Evolutionary conservation across 768 basidiomycete genomes (phyloP), one percentile per base, ranked within the genome.

Genomic region (Macrolepiota dolichaula): DNA sequence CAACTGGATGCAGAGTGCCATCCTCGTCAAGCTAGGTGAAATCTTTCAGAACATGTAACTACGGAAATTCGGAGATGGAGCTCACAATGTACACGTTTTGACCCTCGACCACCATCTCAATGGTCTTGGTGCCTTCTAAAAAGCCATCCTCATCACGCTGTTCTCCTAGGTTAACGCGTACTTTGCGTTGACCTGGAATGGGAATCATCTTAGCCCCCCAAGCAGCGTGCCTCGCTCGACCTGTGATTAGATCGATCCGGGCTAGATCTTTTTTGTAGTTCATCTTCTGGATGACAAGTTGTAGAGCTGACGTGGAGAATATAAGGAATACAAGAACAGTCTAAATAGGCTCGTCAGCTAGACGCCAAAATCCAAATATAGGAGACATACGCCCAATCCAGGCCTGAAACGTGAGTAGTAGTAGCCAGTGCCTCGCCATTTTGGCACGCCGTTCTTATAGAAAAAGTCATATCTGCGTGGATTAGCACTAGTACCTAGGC

Each of bases 401-500:
- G 96, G 96, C 32, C 96, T 84, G 81, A 91, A 99, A 55, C 97
- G 87, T 32, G 92, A 86, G 73, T 98, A 99, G 73, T 98, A 98
- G 75, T 98, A 98, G 47, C 94, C 92, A 35, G 92, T 94, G 15
- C 95, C 96, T 65, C 96, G 82, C 96, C 96, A 99, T 71, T 83
- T 91, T 0, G 96, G 96, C 3, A 99, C 94, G 22, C 96, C 96
- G 64, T 98, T 98, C 75, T 96, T 95, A 80, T 91, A 92, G 82
- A 98, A 99, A 73, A 92, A 92, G 72, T 93, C 91, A 64, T 93
- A 93, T 66, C 92, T 92, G 63, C 13, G 63, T 44, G 51, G 19
- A 52, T 32, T 52, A 51, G 61, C 37, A 32, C 46, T 60, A 62
- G 36, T 63, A n/a, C 10, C 35, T n/a, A 54, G 38, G 32, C 12